A percentile compares a stretch with the other conserved stretches of the same genome.
phyloP scores from a whole-genome alignment of 345 rosid genomes.

The Carallia brachiata region DNA sequence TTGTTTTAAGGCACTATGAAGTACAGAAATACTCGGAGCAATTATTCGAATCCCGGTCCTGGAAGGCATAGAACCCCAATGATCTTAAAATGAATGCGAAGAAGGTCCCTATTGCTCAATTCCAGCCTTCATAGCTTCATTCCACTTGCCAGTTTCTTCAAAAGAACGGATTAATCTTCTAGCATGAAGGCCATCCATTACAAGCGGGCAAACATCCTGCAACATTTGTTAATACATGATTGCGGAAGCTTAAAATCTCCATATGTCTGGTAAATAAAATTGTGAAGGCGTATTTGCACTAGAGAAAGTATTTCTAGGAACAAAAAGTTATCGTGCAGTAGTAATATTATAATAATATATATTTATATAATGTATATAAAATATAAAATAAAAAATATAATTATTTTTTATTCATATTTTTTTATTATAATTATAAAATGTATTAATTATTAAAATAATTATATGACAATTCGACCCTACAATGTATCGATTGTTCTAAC shows the following conservation, averaged over 20 bases:
- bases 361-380: too few species aligned
- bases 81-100: constrained; percentile 20
- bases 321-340: too few species aligned
- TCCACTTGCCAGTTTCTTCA: constrained; percentile 83
- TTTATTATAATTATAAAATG: too few species aligned
- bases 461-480: too few species aligned
- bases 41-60: constrained; percentile 63
- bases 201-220: constrained; percentile 92
- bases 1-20: neutral
- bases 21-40: constrained; percentile 42
- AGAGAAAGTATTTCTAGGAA: too few species aligned
- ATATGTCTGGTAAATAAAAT: too few species aligned
- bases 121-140: constrained; percentile 70
- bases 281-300: too few species aligned
- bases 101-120: constrained; percentile 37
- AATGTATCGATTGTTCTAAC: too few species aligned
- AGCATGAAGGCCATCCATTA: constrained; percentile 89
- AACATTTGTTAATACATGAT: constrained; percentile 10
- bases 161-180: constrained; percentile 84
- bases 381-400: too few species aligned
- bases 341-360: too few species aligned
- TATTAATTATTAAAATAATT: too few species aligned
- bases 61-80: constrained; percentile 16
- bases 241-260: constrained; percentile 8
- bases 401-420: too few species aligned